phyloP scores from a whole-genome alignment of 2,329 filamentous ascomycete species.

The Elsinoe arachidis region DNA sequence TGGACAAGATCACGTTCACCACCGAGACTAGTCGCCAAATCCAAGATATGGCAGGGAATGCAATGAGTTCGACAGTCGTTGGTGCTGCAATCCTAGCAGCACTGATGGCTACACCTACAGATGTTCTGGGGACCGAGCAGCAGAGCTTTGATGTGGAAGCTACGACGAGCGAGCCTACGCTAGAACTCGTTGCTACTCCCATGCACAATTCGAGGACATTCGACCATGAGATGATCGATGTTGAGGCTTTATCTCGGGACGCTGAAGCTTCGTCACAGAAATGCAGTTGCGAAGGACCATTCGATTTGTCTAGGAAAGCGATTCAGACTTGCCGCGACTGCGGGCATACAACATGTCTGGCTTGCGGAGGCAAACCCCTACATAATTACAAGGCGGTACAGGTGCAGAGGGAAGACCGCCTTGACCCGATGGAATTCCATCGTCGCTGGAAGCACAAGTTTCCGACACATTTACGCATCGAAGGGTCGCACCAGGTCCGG shows the following conservation, averaged over 20 bases:
- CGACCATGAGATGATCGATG: background rate
- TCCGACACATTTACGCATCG: constrained; percentile 34
- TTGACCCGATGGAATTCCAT: constrained; percentile 38
- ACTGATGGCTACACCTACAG: constrained; percentile 39
- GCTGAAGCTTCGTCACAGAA: constrained; percentile 18
- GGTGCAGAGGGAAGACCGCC: constrained; percentile 22
- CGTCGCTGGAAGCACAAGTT: constrained; percentile 33
- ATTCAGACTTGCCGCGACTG: constrained; percentile 46
- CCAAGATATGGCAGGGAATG: constrained; percentile 67
- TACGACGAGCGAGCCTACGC: background rate
- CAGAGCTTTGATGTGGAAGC: background rate
- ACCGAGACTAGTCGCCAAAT: constrained; percentile 50
- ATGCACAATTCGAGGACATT: too few relatives aligned
- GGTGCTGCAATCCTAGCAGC: constrained; percentile 53
- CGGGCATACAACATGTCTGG: constrained; percentile 45
- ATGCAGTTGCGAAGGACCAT: constrained; percentile 51
- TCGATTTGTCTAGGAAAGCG: constrained; percentile 27
- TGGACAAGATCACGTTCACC: constrained; percentile 54
- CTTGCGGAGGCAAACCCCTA: constrained; percentile 47
- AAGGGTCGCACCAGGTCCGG: constrained; percentile 19
- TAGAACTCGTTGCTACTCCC: background rate
- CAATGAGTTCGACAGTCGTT: constrained; percentile 68
- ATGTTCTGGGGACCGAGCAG: background rate
- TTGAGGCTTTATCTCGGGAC: background rate
- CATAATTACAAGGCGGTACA: constrained; percentile 34